Percentiles rank a stretch among this genome's conserved stretches.
Conservation (phyloP, 176 grass and related monocot species). For the Musa troglodytarum region DNA sequence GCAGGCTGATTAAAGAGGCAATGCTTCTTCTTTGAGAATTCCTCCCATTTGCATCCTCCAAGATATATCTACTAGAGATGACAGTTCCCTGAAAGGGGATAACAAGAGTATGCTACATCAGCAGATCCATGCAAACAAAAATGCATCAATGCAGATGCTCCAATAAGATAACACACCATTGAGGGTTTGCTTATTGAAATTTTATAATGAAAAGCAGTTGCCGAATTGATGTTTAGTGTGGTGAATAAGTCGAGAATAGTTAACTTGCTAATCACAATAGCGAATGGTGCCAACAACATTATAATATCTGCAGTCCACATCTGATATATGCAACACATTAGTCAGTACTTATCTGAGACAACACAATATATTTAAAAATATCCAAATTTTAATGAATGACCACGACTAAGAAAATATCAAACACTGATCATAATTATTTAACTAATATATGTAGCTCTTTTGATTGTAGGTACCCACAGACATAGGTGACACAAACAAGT, state of each 20-base stretch:
- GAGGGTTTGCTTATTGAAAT: not conserved
- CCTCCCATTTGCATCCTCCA: slow-evolving; percentile 84
- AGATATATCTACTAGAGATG: slow-evolving; percentile 63
- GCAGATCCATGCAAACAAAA: not conserved
- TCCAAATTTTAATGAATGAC: not conserved
- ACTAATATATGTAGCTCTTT: no score
- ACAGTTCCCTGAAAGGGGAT: slow-evolving; percentile 50
- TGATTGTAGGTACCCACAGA: no score
- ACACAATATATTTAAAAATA: not conserved
- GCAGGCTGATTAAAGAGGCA: slow-evolving; percentile 28
- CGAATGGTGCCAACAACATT: no score
- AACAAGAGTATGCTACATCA: slow-evolving; percentile 14
- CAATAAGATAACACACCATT: not conserved
- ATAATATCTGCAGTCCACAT: no score
- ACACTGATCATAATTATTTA: no score
- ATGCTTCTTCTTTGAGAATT: slow-evolving; percentile 52
- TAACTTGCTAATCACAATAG: no score
- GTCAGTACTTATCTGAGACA: no score
- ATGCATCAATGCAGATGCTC: not conserved
- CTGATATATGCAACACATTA: no score
- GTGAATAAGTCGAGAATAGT: not conserved
- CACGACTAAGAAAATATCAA: not conserved
- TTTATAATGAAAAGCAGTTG: not conserved
- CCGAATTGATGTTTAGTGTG: not conserved
- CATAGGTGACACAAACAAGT: no score